Base-by-base conservation (phyloP, 2,329 filamentous ascomycete genomes). In the Pseudogymnoascus sp. region DNA sequence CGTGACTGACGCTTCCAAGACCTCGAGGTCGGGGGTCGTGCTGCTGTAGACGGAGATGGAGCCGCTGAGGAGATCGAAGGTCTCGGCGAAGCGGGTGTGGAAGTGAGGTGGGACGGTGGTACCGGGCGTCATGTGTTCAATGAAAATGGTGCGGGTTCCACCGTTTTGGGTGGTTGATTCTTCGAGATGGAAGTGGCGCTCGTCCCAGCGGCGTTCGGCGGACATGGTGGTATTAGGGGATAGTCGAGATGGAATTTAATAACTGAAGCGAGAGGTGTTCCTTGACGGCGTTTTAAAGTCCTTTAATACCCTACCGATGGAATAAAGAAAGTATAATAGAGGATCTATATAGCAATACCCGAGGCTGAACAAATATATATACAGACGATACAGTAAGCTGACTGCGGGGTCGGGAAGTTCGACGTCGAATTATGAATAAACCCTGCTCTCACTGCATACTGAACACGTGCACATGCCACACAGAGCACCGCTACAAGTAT, bases 101-200 rank as follows among this genome's bases (percentile, higher is more conserved):
- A 40, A 67, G 53, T 67, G 66, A 25, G 63, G 65, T 12, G 65
- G 65, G 31, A 67, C 65, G 12, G 66, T 64, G 8, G 66, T 67
- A 12, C 66, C 66, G 0, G 66, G 66, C 5, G 66, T 67, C 65
- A 66, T 68, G 36, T 62, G 21, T 42, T 68, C 64, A 42, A 67
- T 61, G 44, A 66, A 66, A 16, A 67, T 62, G 34, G 66, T 67
- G 40, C 66, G 65, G 10, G 62, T 53, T 31, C 62, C 63, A n/a
- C 61, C 63, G 56, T 67, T 67, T 23, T 59, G 66, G n/a, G 63
- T 65, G 34, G 61, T 38, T 14, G 66, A 67, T 40, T 67, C 66
- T 21, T 66, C 66, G 7, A 67, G 31, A 11, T 63, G 63, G 63
- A 65, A 67, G n/a, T 64, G 63, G 11, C 66, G 64, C 23, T 67